A percentile compares a stretch with the other conserved stretches of the same genome.
Evolutionary conservation across 1,284 basidiomycete species (phyloP).

Genomic region (Cutaneotrichosporon sp.): DNA sequence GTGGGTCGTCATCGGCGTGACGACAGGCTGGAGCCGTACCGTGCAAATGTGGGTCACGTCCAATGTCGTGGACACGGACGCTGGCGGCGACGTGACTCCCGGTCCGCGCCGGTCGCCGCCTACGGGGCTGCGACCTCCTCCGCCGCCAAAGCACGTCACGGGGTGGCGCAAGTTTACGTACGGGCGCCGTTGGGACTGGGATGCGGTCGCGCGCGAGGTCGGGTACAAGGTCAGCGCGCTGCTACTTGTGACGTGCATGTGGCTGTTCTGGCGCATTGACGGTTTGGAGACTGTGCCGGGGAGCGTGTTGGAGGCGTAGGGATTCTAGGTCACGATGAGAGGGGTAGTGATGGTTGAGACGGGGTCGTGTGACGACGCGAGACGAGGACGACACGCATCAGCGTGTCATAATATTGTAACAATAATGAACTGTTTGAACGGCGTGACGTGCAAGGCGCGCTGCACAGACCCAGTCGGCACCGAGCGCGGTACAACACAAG

Average conservation of each 20-base stretch:
- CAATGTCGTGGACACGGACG: slow-evolving; percentile 31
- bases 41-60: slow-evolving; percentile 50
- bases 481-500: too few relatives aligned
- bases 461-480: too few relatives aligned
- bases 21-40: slow-evolving; percentile 43
- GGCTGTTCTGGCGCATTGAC: slow-evolving; percentile 44
- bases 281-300: slow-evolving; percentile 1
- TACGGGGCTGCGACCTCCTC: slow-evolving; percentile 3
- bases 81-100: slow-evolving; percentile 8
- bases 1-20: slow-evolving; percentile 50
- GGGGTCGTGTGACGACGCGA: too few relatives aligned
- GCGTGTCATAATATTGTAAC: too few relatives aligned
- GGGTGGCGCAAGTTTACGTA: slow-evolving; percentile 34
- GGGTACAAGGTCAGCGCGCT: slow-evolving; percentile 42
- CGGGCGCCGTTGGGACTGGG: slow-evolving; percentile 46
- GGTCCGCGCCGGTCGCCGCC: slow-evolving; percentile 11
- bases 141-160: slow-evolving; percentile 21
- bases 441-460: too few relatives aligned
- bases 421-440: too few relatives aligned
- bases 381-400: too few relatives aligned
- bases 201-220: slow-evolving; percentile 38
- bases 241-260: slow-evolving; percentile 41
- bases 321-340: not conserved
- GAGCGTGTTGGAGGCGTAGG: not conserved
- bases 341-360: too few relatives aligned